Evolutionary conservation across 768 basidiomycete genomes (phyloP).

Genomic region (Mrakia hoshinonis): DNA sequence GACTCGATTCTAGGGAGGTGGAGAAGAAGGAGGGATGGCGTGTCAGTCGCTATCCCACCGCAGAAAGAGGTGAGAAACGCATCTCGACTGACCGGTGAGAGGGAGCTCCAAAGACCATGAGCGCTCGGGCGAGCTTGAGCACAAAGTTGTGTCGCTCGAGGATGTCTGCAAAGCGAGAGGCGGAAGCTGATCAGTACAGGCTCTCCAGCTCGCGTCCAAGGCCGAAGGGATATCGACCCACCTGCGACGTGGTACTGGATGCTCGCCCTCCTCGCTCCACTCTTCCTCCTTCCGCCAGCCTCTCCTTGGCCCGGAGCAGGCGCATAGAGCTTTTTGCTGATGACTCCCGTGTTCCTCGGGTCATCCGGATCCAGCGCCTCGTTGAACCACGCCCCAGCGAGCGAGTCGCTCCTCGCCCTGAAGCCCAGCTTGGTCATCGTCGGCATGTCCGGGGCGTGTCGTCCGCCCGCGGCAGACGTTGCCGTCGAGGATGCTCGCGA

Average conservation of each 20-base stretch:
- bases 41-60: too few species aligned
- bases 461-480: neutral
- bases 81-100: neutral
- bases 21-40: neutral
- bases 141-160: constrained; percentile 10
- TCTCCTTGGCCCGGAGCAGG: constrained; percentile 7
- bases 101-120: constrained; percentile 20
- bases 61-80: neutral
- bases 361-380: constrained; percentile 13
- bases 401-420: constrained; percentile 10
- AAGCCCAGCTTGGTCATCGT: constrained; percentile 11
- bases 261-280: constrained; percentile 29
- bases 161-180: neutral
- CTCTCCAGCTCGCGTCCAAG: too few species aligned
- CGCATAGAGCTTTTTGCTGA: constrained; percentile 11
- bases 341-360: neutral
- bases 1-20: constrained; percentile 1
- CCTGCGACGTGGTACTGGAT: constrained; percentile 37
- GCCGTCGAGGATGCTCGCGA: neutral
- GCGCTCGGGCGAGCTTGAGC: constrained; percentile 4
- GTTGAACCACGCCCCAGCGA: constrained; percentile 11
- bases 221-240: too few species aligned
- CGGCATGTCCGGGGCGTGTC: neutral
- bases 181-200: too few species aligned
- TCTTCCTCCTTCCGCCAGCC: constrained; percentile 23